Evolutionary conservation across 768 basidiomycete species (phyloP).

Genomic region (Suillus luteus): DNA sequence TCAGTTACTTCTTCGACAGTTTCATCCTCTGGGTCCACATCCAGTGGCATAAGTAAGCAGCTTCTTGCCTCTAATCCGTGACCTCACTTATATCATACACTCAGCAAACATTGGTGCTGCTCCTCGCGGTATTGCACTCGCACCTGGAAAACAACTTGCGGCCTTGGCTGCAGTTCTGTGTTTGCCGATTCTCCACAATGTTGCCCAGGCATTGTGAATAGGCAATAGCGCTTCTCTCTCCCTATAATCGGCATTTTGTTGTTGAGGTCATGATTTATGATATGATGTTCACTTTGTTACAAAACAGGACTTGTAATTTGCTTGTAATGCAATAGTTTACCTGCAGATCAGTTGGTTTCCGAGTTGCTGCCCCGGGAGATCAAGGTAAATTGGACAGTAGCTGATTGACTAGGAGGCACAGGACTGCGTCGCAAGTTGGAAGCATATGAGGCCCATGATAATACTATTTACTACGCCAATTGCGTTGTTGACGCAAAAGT

Average conservation of each 20-base stretch:
- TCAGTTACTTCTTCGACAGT: slow-evolving; percentile 2
- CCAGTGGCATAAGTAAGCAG: slow-evolving; percentile 10
- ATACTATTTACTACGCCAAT: too few relatives aligned
- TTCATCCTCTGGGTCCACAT: slow-evolving; percentile 5
- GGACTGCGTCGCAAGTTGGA: background rate
- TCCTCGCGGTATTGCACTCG: slow-evolving; percentile 13
- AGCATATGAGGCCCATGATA: too few relatives aligned
- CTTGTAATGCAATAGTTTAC: background rate
- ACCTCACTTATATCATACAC: background rate
- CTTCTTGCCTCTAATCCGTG: background rate
- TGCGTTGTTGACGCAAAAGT: too few relatives aligned
- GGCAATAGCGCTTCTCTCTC: background rate
- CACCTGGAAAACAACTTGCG: background rate
- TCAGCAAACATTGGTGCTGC: slow-evolving; percentile 8
- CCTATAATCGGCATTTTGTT: background rate
- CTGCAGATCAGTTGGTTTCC: slow-evolving; percentile 13
- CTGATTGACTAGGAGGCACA: background rate
- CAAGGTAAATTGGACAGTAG: background rate
- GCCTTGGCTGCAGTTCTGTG: slow-evolving; percentile 16
- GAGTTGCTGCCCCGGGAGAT: background rate
- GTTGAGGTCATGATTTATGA: background rate
- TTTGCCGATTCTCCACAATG: slow-evolving; percentile 9
- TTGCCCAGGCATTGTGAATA: background rate
- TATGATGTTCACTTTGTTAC: background rate
- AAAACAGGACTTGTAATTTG: background rate